Percentiles rank a stretch among this genome's conserved stretches.
Evolutionary conservation across 805 yeast genomes (phyloP).

Genomic region (Nakazawaea pomicola): DNA sequence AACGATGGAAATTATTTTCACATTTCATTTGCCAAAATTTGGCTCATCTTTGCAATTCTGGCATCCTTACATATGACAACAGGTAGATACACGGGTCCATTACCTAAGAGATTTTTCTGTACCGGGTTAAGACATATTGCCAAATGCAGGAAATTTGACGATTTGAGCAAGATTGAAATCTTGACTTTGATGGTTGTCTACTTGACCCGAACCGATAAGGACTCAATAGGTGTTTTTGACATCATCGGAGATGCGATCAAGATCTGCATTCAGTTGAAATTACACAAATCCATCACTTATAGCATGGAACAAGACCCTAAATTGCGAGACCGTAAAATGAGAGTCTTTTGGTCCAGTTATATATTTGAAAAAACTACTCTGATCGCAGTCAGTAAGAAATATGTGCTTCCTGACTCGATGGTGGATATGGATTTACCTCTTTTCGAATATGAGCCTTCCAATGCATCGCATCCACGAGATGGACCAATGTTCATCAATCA

Average conservation of each 20-base stretch:
- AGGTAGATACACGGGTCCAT: conserved; percentile 50
- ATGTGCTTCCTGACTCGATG: conserved; percentile 44
- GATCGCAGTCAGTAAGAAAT: conserved; percentile 56
- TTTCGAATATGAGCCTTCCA: conserved; percentile 40
- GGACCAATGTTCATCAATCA: conserved; percentile 48
- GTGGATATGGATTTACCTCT: conserved; percentile 45
- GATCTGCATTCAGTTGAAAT: conserved; percentile 31
- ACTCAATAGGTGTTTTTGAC: conserved; percentile 47
- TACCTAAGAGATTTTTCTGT: conserved; percentile 51
- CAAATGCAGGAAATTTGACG: conserved; percentile 34
- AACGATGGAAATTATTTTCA: conserved; percentile 41
- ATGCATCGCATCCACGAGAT: conserved; percentile 28
- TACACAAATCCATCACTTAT: conserved; percentile 34
- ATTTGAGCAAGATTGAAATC: conserved; percentile 46
- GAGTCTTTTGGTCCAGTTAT: conserved; percentile 63
- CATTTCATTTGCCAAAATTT: conserved; percentile 50
- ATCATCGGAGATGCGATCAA: conserved; percentile 50
- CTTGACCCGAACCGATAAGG: conserved; percentile 56
- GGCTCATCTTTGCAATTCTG: conserved; percentile 47
- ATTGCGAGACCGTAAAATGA: conserved; percentile 34
- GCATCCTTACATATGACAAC: conserved; percentile 50
- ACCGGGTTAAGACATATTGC: conserved; percentile 55
- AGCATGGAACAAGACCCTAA: conserved; percentile 18
- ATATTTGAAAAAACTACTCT: conserved; percentile 58
- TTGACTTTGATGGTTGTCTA: conserved; percentile 48